Percentiles rank a stretch among this genome's conserved stretches.
phyloP scores from a whole-genome alignment of 129 eudicot species.

The Cynara cardunculus region DNA sequence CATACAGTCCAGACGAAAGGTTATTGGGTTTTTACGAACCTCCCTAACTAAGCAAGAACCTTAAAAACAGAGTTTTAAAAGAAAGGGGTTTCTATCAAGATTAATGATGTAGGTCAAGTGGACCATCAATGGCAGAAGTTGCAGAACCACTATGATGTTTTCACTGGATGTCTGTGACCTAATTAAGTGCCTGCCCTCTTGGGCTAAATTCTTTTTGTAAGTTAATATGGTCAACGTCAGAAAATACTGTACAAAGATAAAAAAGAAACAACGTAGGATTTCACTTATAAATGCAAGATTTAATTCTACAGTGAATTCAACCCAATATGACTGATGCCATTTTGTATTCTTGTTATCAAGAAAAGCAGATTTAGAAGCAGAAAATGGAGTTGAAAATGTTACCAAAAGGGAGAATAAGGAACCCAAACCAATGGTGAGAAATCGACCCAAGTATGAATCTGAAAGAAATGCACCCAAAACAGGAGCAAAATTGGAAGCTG shows the following conservation, averaged over 20 bases:
- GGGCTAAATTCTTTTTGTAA: conserved; percentile 31
- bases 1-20: too few species aligned
- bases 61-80: conserved; percentile 11
- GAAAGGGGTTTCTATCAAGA: conserved; percentile 9
- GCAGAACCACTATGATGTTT: conserved; percentile 15
- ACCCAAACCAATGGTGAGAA: conserved; percentile 68
- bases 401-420: conserved; percentile 53
- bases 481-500: conserved; percentile 83
- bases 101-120: conserved; percentile 32
- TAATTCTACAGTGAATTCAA: not conserved
- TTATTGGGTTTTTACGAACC: too few species aligned
- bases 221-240: conserved; percentile 24
- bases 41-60: not conserved
- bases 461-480: conserved; percentile 78
- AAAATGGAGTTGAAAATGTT: not conserved
- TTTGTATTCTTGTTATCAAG: not conserved
- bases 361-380: not conserved
- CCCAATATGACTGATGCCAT: not conserved
- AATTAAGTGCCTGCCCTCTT: conserved; percentile 13
- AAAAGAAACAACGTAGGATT: conserved; percentile 16
- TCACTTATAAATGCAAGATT: conserved; percentile 23
- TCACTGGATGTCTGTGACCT: conserved; percentile 20
- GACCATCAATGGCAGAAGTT: conserved; percentile 13
- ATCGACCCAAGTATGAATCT: conserved; percentile 80
- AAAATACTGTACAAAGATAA: conserved; percentile 20